Evolutionary conservation across 352 stramenopile genomes (phyloP), one percentile per base, ranked within the genome.

Genomic region (Phytophthora pistaciae): DNA sequence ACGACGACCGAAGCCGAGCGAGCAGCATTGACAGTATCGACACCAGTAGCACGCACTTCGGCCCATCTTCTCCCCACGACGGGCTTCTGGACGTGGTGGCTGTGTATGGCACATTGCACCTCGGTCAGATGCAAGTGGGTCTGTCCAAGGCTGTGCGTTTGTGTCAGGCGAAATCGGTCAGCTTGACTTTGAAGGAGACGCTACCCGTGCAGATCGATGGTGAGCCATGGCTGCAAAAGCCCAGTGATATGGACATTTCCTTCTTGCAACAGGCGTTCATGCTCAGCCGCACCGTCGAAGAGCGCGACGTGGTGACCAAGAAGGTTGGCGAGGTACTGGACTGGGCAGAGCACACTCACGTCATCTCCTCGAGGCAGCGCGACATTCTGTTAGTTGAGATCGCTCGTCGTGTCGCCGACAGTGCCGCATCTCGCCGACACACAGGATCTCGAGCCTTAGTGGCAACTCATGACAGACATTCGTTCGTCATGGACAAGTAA

Each of bases 111-210:
- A 95, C 91, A 5, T 88, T 99, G 42, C 94, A 98, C 73, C 80
- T 99, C 3, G 96, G 96, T 10, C 95, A 99, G 74, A 98, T 98
- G 78, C 93, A 98, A 61, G 96, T 96, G 57, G 88, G 88, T 1
- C 68, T 96, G 16, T 94, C 87, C 29, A 92, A 92, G 59, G 88
- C 88, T 1, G 85, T 94, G 36, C 88, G 88, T 10, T 64, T 96
- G 9, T 93, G 88, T 38, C 88, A 96, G 50, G 83, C 83, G 13
- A 92, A 90, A 61, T 75, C 82, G 3, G 72, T 94, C 20, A 79
- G 77, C 48, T 69, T 96, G 42, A 72, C 66, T 0, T 48, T 94
- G 52, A 85, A 87, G 18, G 85, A 94, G 56, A 90, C 75, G 5
- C 59, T 94, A 7, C 87, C 88, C 2, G 66, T 98, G 46, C 96